Evolutionary conservation across 148 eudicot genomes (phyloP).

Genomic region (Suaeda aralocaspica): DNA sequence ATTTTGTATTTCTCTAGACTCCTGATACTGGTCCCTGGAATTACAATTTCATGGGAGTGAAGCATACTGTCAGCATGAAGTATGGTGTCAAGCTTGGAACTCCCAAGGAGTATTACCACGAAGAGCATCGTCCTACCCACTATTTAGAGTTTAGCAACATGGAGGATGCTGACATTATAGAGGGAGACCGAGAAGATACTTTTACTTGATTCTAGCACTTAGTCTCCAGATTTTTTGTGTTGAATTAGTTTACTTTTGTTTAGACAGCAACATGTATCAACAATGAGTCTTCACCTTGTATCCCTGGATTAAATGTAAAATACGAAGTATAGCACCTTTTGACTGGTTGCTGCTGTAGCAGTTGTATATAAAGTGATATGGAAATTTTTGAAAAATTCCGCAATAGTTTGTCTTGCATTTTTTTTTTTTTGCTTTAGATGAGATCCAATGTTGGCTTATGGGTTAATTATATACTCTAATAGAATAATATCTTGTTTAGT

Average conservation of each 20-base stretch:
- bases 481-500: no score
- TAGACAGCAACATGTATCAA: neutral
- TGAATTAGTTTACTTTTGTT: neutral
- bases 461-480: no score
- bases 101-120: conserved; percentile 85
- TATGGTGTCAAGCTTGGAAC: conserved; percentile 89
- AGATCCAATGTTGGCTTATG: no score
- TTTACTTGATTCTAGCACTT: conserved; percentile 32
- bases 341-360: conserved; percentile 5
- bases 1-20: conserved; percentile 30
- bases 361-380: conserved; percentile 10
- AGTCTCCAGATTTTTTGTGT: neutral
- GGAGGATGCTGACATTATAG: conserved; percentile 76
- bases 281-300: conserved; percentile 1
- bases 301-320: conserved; percentile 7
- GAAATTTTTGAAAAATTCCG: neutral
- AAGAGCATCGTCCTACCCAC: conserved; percentile 93
- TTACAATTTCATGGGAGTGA: conserved; percentile 97
- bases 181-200: conserved; percentile 89
- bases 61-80: conserved; percentile 74
- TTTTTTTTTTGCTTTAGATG: no score
- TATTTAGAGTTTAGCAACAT: conserved; percentile 85
- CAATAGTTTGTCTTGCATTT: neutral
- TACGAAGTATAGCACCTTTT: neutral
- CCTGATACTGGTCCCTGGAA: conserved; percentile 98